Evolutionary conservation across 2,329 filamentous ascomycete species (phyloP).

Genomic region (Penicillium sp.): DNA sequence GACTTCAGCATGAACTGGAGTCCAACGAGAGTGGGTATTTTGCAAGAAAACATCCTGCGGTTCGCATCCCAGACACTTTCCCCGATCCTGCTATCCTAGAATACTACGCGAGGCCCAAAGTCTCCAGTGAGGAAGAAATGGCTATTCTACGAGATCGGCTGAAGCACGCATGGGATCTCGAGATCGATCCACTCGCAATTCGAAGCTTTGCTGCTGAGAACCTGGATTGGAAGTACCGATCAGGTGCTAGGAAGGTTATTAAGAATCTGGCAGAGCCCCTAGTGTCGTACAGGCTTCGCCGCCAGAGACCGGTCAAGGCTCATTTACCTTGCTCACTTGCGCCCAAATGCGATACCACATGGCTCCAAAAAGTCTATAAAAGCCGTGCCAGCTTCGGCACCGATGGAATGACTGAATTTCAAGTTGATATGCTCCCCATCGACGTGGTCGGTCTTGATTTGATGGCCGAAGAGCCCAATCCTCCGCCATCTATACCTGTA

Average conservation of each 20-base stretch:
- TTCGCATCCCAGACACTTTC: constrained; percentile 73
- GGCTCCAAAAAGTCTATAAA: constrained; percentile 63
- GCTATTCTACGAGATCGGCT: constrained; percentile 50
- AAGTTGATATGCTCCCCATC: constrained; percentile 69
- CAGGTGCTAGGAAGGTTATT: constrained; percentile 79
- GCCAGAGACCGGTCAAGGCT: constrained; percentile 34
- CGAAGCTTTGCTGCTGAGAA: constrained; percentile 69
- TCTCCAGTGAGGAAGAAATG: constrained; percentile 59
- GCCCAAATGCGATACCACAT: constrained; percentile 43
- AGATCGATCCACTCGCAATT: constrained; percentile 61
- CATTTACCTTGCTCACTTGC: constrained; percentile 25
- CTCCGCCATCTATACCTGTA: constrained; percentile 36
- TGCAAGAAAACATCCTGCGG: constrained; percentile 63
- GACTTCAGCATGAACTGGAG: constrained; percentile 66
- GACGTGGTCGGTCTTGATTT: constrained; percentile 74
- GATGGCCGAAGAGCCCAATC: constrained; percentile 62
- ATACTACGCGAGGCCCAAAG: constrained; percentile 82
- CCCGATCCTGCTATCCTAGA: constrained; percentile 71
- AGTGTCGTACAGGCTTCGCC: constrained; percentile 55
- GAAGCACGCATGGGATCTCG: constrained; percentile 51
- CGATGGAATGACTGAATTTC: constrained; percentile 69
- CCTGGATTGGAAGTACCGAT: constrained; percentile 77
- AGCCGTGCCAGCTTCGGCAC: constrained; percentile 65
- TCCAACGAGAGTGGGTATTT: constrained; percentile 84
- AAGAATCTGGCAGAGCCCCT: constrained; percentile 71